Evolutionary conservation across 768 basidiomycete species (phyloP), one percentile per base, ranked within the genome.

Genomic region (Leccinum imitatum): DNA sequence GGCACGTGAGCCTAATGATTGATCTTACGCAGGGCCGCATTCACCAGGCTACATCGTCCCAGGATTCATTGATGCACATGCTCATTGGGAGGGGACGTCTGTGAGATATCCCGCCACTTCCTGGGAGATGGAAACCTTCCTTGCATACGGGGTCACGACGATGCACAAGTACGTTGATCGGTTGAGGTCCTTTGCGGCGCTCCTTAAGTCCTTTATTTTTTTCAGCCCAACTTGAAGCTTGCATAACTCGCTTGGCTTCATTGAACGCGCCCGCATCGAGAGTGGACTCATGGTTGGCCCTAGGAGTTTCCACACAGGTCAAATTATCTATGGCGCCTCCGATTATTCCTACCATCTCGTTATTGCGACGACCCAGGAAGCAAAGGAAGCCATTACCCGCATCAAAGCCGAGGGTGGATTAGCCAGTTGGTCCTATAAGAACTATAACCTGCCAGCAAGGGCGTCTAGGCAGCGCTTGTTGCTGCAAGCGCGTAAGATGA

Each of bases 11-110:
- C 39, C 21, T 15, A 9, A 17, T 11, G 5, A 30, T 44, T 4
- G 37, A 8, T 52, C 58, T 69, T 7, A 65, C 44, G 54, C 2
- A 5, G 25, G 25, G 25, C 23, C 30, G 54, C 53, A 33, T 53
- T 44, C 50, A 6, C 8, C 37, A 90, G 88, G 85, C 6, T 87
- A 79, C 60, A 76, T 91, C 17, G 72, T 85, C 4, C 89, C 89
- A 15, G 89, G 89, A 2, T 90, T 89, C 69, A 84, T 91, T 53
- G 89, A 91, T 58, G 85, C 86, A 8, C 89, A 91, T 64, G 89
- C 89, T 3, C 89, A 91, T 59, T 90, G 89, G 89, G 66, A 73
- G n/a, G 87, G 87, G 0, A 81, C 83, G 59, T 64, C 37, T 0
- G 79, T 76, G 31, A 75, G 75, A 35, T 82, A 83, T 63, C 89